These are phyloP conservation scores for Ophiostoma perfectum DNA, from an alignment of 2,329 filamentous ascomycete species.

Conservation along the genomic window DNA sequence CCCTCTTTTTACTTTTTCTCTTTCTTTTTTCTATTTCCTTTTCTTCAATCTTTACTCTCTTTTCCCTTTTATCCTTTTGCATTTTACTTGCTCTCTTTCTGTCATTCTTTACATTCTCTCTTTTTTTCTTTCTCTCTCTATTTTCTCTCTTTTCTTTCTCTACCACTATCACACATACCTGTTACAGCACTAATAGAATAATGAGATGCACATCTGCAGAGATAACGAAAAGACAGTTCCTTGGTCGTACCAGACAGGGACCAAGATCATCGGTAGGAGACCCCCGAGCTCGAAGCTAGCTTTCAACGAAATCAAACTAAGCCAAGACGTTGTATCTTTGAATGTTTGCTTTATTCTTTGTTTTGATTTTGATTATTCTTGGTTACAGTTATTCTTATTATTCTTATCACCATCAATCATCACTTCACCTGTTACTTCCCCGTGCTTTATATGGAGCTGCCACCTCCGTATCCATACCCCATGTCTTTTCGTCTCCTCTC, in stretches of 20 bases:
- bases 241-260: background rate
- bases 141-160: background rate
- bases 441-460: background rate
- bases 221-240: background rate
- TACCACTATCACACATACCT: constrained; percentile 7
- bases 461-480: background rate
- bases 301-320: background rate
- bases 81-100: background rate
- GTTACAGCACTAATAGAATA: constrained; percentile 6
- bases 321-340: background rate
- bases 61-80: background rate
- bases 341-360: background rate
- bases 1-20: background rate
- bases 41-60: background rate
- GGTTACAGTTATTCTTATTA: background rate
- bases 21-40: background rate
- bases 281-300: background rate
- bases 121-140: background rate
- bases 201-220: background rate
- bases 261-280: constrained; percentile 5
- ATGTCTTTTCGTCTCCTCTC: background rate
- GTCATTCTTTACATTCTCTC: too few species aligned
- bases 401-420: background rate
- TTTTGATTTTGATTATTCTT: background rate
- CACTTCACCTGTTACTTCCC: background rate